phyloP scores from a whole-genome alignment of 495 filamentous ascomycete species.

The Pyrenula aspistea region DNA sequence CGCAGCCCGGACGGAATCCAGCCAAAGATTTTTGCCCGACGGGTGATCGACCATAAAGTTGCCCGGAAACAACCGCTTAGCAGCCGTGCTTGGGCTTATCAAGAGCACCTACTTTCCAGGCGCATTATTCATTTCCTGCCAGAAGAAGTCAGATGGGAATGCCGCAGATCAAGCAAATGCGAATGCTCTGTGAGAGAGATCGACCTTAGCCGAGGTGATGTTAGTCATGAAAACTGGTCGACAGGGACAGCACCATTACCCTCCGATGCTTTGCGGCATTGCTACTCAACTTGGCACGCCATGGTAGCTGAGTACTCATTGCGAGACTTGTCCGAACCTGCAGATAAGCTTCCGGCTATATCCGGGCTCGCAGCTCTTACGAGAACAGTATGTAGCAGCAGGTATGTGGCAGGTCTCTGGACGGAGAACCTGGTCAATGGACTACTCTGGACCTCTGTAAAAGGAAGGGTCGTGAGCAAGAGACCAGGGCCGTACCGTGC shows the following conservation, averaged over 20 bases:
- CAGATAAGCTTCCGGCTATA: constrained; percentile 1
- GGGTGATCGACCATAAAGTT: not conserved
- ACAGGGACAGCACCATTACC: constrained; percentile 27
- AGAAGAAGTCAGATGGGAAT: not conserved
- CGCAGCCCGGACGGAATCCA: not conserved
- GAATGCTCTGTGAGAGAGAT: constrained; percentile 18
- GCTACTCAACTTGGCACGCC: not conserved
- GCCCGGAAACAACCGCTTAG: not conserved
- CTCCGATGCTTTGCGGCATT: not conserved
- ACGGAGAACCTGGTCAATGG: not conserved
- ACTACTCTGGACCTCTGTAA: not conserved
- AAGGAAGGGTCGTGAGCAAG: not conserved
- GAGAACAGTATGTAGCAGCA: not conserved
- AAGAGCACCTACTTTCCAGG: not conserved
- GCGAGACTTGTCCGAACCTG: not conserved
- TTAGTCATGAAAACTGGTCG: constrained; percentile 44
- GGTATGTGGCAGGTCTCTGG: not conserved
- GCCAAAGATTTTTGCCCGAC: not conserved
- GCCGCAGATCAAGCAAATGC: constrained; percentile 38
- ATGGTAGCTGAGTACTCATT: not conserved
- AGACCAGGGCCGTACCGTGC: not conserved
- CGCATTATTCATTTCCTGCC: not conserved
- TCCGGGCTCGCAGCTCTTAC: not conserved
- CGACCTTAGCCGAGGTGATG: not conserved
- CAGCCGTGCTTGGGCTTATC: not conserved